Evolutionary conservation across 2,329 filamentous ascomycete species (phyloP), one percentile per base, ranked within the genome.

Genomic region (Colletotrichum acutatum): DNA sequence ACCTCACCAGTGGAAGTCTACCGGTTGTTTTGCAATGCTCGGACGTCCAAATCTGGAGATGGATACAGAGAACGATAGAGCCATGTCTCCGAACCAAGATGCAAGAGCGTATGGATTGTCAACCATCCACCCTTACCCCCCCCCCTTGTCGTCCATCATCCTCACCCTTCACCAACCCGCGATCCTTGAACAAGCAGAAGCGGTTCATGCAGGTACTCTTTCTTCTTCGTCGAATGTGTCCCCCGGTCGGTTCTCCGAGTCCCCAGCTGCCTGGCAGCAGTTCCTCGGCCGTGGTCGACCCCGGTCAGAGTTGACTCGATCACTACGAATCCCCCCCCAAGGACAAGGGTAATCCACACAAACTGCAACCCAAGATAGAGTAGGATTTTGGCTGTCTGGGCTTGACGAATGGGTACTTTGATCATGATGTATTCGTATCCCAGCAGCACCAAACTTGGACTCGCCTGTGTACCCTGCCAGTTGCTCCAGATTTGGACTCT

Each of bases 161-260:
- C 54, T 61, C 70, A 68, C 66, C 58, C 54, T 68, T 72, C 70
- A 60, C 66, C 70, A 69, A 64, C 66, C 56, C 30, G 53, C 61
- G 66, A 72, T 72, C 66, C 70, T 34, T 53, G 60, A 59, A 59
- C 54, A 69, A 58, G 70, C 70, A 32, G 46, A 71, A 68, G 65
- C 61, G 64, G 74, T 75, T 75, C 74, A 74, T 75, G 74, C 74
- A 75, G 72, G 74, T 74, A 71, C 68, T 71, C 54, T 74, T 75
- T 63, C 74, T 75, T 72, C 64, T 74, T 63, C 64, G 49, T 26
- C 24, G 32, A 57, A 11, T 30, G 63, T 57, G 24, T 34, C 19
- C 52, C 57, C 60, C 59, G 26, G 65, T 52, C 37, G 26, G 65
- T 58, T 62, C 68, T 28, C 19, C 42, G 54, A 71, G 37, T 54